Evolutionary conservation across 768 basidiomycete genomes (phyloP), one percentile per base, ranked within the genome.

Genomic region (Phanerochaete sordida): DNA sequence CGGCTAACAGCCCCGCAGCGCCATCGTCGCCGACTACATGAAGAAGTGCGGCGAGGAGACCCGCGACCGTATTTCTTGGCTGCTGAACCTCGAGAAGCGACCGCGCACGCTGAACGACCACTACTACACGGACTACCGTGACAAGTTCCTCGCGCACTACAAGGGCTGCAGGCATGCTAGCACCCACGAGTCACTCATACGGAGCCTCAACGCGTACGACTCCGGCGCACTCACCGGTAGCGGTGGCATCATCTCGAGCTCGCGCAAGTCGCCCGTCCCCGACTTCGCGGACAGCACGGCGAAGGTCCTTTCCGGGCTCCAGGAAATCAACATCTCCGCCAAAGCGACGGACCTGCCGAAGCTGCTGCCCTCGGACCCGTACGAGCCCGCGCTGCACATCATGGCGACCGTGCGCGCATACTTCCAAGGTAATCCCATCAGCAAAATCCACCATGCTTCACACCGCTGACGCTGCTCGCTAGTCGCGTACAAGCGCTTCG

Each of bases 331-430:
- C 0, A 64, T 85, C 13, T 12, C 60, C 0, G 65, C 77, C 27
- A 70, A 74, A 37, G 68, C 76, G 0, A 70, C 71, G 2, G 82
- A 85, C 56, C 62, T 89, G 0, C 63, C 77, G 0, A 84, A 77
- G 64, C 65, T 89, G 0, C 73, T 85, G 2, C 78, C 81, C 0
- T 58, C 75, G 0, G 85, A 88, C 60, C 72, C 72, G 1, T 79
- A 77, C 75, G 85, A 84, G 37, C 77, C 80, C 0, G 85, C 85
- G 0, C 64, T 90, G 19, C 64, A 71, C 3, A 87, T 90, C 65
- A 90, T 91, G 87, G 86, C 86, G 0, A 80, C 84, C 57, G 86
- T 89, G 1, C 76, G 86, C 4, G 88, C 85, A 0, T 90, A 90
- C 63, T 90, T 90, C 69, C 86, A 90, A 77, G 88, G 90, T 87